Conservation (phyloP, 2,329 filamentous ascomycete genomes). For the Hypoxylon sp. region DNA sequence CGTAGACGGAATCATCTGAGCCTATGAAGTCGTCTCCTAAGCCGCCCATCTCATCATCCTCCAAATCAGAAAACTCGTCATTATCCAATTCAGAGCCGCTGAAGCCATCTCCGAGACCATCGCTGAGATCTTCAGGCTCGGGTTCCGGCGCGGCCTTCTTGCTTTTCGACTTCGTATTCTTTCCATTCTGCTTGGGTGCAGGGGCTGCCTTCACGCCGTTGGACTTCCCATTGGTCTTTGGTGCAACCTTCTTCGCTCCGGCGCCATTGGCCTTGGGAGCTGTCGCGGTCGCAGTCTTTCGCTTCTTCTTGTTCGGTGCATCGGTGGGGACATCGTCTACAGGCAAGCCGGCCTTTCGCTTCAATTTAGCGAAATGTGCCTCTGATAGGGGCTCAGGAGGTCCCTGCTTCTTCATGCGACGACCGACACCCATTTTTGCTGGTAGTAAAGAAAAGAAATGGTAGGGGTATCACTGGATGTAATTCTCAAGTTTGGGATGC, state of each 20-base stretch:
- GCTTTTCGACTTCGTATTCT: slow-evolving; percentile 44
- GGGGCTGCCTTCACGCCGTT: slow-evolving; percentile 46
- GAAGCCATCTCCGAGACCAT: slow-evolving; percentile 53
- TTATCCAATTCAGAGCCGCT: slow-evolving; percentile 54
- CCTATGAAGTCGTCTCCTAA: slow-evolving; percentile 68
- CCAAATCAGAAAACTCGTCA: slow-evolving; percentile 52
- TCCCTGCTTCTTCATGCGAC: slow-evolving; percentile 96
- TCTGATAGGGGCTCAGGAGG: slow-evolving; percentile 84
- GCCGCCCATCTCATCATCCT: slow-evolving; percentile 45
- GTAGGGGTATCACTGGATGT: slow-evolving; percentile 29
- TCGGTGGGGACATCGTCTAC: slow-evolving; percentile 65
- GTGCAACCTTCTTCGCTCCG: slow-evolving; percentile 47
- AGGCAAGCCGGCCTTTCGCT: slow-evolving; percentile 82
- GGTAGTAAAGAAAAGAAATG: slow-evolving; percentile 4
- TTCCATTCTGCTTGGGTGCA: slow-evolving; percentile 49
- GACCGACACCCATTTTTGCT: slow-evolving; percentile 81
- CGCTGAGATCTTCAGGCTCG: slow-evolving; percentile 58
- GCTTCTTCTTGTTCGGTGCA: slow-evolving; percentile 71
- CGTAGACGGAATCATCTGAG: slow-evolving; percentile 69
- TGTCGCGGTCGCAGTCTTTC: slow-evolving; percentile 49
- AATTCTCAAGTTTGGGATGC: slow-evolving; percentile 12
- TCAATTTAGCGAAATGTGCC: slow-evolving; percentile 77
- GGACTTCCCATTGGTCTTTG: slow-evolving; percentile 48
- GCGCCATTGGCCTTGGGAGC: slow-evolving; percentile 46
- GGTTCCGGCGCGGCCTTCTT: slow-evolving; percentile 53